phyloP scores from a whole-genome alignment of 2,329 filamentous ascomycete genomes.

The Verticillium zaregamsianum region DNA sequence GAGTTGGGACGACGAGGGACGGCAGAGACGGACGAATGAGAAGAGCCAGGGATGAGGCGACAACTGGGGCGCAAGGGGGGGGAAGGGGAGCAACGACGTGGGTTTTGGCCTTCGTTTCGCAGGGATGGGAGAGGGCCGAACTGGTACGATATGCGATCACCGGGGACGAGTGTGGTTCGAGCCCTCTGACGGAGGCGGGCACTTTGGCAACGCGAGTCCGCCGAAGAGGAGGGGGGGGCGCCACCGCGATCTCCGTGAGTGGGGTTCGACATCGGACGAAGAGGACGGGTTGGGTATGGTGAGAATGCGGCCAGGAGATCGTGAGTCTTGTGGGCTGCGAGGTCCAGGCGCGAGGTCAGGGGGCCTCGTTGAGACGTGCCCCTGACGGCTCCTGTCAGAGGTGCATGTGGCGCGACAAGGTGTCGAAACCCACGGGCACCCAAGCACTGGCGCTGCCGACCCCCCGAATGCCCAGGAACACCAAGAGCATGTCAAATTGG shows the following conservation, averaged over 20 bases:
- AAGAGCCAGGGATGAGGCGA: neutral
- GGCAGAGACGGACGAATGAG: slow-evolving; percentile 1
- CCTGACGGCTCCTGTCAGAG: slow-evolving; percentile 24
- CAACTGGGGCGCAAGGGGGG: slow-evolving; percentile 1
- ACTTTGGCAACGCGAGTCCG: slow-evolving; percentile 1
- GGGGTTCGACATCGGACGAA: neutral
- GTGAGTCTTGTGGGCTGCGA: neutral
- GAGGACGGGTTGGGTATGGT: neutral
- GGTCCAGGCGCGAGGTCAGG: neutral
- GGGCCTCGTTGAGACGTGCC: slow-evolving; percentile 20
- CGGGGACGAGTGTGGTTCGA: neutral
- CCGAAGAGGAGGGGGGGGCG: slow-evolving; percentile 2
- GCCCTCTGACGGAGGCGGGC: neutral
- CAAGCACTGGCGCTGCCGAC: neutral
- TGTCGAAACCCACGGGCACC: neutral
- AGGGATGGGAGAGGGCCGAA: neutral
- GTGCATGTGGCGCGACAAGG: slow-evolving; percentile 2
- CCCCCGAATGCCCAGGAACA: neutral
- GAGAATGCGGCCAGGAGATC: neutral
- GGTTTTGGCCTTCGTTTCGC: slow-evolving; percentile 4
- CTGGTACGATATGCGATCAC: slow-evolving; percentile 11
- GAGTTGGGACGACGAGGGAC: slow-evolving; percentile 6
- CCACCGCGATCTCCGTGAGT: neutral
- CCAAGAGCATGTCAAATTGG: neutral
- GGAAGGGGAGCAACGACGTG: neutral